phyloP scores from a whole-genome alignment of 139 green algal species.

The Volvox reticuliferus region DNA sequence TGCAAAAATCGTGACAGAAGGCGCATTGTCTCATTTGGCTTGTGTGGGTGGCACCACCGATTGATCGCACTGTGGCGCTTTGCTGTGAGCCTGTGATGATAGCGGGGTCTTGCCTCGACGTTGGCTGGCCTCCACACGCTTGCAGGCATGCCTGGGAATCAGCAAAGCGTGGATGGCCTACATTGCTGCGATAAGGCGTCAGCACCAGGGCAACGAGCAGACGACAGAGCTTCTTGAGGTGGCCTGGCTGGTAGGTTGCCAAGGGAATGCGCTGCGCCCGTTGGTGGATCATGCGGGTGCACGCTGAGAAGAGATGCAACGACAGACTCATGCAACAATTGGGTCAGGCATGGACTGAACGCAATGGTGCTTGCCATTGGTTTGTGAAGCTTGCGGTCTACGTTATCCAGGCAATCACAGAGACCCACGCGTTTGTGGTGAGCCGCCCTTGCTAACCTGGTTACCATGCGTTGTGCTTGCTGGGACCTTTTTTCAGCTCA shows the following conservation, averaged over 20 bases:
- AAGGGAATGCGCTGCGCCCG: neutral
- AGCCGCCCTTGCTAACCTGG: too few species aligned
- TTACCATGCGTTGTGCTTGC: neutral
- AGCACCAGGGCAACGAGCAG: slow-evolving; percentile 30
- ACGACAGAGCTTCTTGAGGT: slow-evolving; percentile 68
- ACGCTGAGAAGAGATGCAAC: neutral
- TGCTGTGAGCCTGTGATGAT: too few species aligned
- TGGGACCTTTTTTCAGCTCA: neutral
- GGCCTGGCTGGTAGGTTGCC: slow-evolving; percentile 57
- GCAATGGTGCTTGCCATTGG: too few species aligned
- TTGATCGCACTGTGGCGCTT: too few species aligned
- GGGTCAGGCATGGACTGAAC: too few species aligned
- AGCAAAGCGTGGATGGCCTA: slow-evolving; percentile 77
- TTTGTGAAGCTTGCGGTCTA: too few species aligned
- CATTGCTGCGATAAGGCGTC: slow-evolving; percentile 48
- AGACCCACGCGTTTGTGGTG: too few species aligned
- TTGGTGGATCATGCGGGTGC: neutral
- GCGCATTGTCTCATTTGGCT: too few species aligned
- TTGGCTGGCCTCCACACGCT: neutral
- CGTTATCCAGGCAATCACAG: too few species aligned
- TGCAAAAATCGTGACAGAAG: too few species aligned
- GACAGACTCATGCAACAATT: too few species aligned
- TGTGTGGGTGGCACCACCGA: too few species aligned
- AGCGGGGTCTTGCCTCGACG: neutral
- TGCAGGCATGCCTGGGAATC: slow-evolving; percentile 58